These are phyloP conservation scores for Rosa persica DNA, from an alignment of 306 rosid genomes.

Conservation along the genomic window DNA sequence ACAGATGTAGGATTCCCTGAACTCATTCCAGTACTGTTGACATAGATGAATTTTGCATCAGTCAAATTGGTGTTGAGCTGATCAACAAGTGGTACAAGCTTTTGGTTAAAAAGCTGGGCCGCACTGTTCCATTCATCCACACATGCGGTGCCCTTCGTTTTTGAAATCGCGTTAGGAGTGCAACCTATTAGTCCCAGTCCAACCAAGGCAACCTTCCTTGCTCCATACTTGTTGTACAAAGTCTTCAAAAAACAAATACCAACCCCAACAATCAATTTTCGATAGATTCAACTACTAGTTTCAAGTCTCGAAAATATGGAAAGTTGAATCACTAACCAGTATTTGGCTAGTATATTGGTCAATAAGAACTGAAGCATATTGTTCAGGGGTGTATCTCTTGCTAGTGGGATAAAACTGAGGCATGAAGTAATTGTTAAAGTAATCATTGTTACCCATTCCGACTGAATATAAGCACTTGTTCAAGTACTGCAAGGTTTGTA, in stretches of 20 bases:
- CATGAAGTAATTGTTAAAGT: conserved; percentile 52
- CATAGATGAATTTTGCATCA: conserved; percentile 41
- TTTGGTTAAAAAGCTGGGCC: conserved; percentile 34
- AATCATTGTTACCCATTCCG: conserved; percentile 60
- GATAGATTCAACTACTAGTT: background rate
- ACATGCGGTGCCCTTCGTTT: conserved; percentile 32
- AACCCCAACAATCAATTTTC: background rate
- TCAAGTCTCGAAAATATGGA: background rate
- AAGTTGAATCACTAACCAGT: conserved; percentile 30
- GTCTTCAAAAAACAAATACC: conserved; percentile 16
- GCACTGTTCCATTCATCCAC: conserved; percentile 32
- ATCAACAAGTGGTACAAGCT: conserved; percentile 37
- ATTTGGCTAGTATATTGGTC: conserved; percentile 29
- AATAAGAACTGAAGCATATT: conserved; percentile 42
- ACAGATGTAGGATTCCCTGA: background rate
- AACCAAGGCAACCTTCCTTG: conserved; percentile 42
- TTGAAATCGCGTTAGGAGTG: conserved; percentile 33
- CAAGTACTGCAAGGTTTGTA: conserved; percentile 23
- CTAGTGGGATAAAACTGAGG: conserved; percentile 43
- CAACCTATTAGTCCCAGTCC: conserved; percentile 56
- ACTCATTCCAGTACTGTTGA: conserved; percentile 7
- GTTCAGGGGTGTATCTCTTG: conserved; percentile 23
- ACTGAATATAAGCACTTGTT: conserved; percentile 58
- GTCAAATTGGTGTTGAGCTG: conserved; percentile 26
- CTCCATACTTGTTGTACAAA: conserved; percentile 37